phyloP scores from a whole-genome alignment of 2,329 filamentous ascomycete species.

The Colletotrichum sp. region DNA sequence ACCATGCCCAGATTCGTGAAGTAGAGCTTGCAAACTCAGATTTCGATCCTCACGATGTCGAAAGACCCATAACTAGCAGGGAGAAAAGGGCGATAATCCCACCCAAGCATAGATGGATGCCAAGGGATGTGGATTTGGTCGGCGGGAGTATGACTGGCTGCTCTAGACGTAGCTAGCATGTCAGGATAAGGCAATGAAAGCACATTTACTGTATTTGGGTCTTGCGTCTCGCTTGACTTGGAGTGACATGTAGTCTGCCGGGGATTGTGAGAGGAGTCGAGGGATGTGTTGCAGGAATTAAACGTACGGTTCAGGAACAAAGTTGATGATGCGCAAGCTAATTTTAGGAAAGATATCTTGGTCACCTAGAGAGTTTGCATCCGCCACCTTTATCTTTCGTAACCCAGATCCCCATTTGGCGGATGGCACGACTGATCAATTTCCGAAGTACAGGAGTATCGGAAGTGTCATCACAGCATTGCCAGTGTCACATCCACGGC shows the following conservation, averaged over 20 bases:
- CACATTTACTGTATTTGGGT: neutral
- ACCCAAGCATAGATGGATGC: neutral
- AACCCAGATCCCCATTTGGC: accelerated
- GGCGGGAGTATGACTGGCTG: neutral
- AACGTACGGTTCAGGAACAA: neutral
- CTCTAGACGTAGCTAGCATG: accelerated
- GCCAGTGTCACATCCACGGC: neutral
- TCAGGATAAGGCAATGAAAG: neutral
- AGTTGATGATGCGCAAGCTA: neutral
- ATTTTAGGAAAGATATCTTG: accelerated
- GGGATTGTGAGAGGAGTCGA: accelerated
- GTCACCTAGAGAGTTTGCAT: accelerated
- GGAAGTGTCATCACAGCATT: neutral
- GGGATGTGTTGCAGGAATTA: accelerated
- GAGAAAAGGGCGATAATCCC: accelerated
- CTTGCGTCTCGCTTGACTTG: neutral
- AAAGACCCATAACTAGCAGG: neutral
- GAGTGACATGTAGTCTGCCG: neutral
- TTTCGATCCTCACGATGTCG: neutral
- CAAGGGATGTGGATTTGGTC: neutral
- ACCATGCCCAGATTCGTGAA: neutral
- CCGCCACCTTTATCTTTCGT: neutral
- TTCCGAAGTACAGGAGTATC: neutral
- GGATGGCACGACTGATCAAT: neutral
- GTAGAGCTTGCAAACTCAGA: neutral